These are phyloP conservation scores for Clitopilus passeckerianus DNA, from an alignment of 768 basidiomycete species.

Conservation along the genomic window DNA sequence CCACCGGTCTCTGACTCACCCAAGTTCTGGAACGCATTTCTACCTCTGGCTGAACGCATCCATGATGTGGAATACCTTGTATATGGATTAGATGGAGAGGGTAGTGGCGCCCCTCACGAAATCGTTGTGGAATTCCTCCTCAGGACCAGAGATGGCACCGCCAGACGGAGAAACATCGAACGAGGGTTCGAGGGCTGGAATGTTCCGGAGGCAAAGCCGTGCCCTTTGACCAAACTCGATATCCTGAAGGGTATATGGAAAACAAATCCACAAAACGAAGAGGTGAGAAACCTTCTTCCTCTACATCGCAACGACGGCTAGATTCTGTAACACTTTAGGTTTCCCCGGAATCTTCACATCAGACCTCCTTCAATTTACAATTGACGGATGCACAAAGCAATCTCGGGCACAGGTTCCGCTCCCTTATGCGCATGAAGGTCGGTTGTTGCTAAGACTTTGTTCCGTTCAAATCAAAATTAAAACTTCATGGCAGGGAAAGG, in stretches of 20 bases:
- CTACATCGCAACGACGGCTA: neutral
- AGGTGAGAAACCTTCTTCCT: constrained; percentile 19
- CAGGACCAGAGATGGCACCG: constrained; percentile 35
- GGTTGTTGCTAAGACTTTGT: constrained; percentile 4
- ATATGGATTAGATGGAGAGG: constrained; percentile 51
- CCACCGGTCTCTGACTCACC: constrained; percentile 55
- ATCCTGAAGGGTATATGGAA: constrained; percentile 45
- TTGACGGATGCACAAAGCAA: constrained; percentile 77
- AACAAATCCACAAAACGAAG: constrained; percentile 23
- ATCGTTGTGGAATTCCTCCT: constrained; percentile 60
- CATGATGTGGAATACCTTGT: constrained; percentile 58
- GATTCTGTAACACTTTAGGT: constrained; percentile 13
- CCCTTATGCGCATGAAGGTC: constrained; percentile 88
- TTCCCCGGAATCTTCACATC: constrained; percentile 52
- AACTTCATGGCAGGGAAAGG: constrained; percentile 20
- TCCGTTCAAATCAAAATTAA: constrained; percentile 11
- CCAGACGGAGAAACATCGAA: constrained; percentile 51
- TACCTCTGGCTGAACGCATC: constrained; percentile 58
- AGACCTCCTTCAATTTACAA: constrained; percentile 82
- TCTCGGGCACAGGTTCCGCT: constrained; percentile 80
- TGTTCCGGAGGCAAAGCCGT: constrained; percentile 24
- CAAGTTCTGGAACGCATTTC: constrained; percentile 80
- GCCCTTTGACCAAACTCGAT: constrained; percentile 46
- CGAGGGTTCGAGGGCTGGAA: constrained; percentile 65
- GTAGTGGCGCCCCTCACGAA: constrained; percentile 39